Base-by-base conservation (phyloP, 495 filamentous ascomycete species). In the Annulohypoxylon stygium region DNA sequence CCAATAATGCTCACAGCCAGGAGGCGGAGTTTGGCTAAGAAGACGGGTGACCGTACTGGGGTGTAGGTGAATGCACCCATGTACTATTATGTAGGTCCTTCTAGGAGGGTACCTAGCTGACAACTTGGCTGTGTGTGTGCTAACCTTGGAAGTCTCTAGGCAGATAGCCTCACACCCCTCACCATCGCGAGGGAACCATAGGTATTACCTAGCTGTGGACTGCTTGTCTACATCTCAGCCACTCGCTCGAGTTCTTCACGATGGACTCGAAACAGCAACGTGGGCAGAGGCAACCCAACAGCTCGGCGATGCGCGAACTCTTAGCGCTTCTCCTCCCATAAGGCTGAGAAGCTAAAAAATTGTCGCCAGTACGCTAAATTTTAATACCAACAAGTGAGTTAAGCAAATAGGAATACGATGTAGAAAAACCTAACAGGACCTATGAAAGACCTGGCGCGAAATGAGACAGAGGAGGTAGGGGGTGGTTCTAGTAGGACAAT, bases 11-110 rank as follows among this genome's bases (percentile, higher is more conserved):
- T 55, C 75, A 72, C 68, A 70, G 65, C 75, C 73, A 63, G 69
- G 70, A 66, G 75, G 77, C 77, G 75, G 70, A 72, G 77, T 71
- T 70, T 71, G 64, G 59, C 75, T 74, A 69, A 54, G 53, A 62
- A 67, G 66, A 75, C 65, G 64, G 63, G 64, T 71, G 75, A 76
- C 65, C 69, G 64, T 68, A 68, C 68, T 64, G 53, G 63, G 64
- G 72, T 70, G 51, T 37, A 75, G 67, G 72, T 75, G 67, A 70
- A 53, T 59, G 61, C 51, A 25, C 39, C 36, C 34, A 57, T 57
- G 53, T 34, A 57, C 8, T 12, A 12, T 23, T 9, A 11, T 7
- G 30, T 37, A 26, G 25, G 36, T 43, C 39, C 39, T 43, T 41
- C 26, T 71, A 59, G 57, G 66, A 45, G 58, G 43, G 65, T 67